Evolutionary conservation across 2,329 filamentous ascomycete genomes (phyloP), one percentile per base, ranked within the genome.

Genomic region (Fusarium subglutinans): DNA sequence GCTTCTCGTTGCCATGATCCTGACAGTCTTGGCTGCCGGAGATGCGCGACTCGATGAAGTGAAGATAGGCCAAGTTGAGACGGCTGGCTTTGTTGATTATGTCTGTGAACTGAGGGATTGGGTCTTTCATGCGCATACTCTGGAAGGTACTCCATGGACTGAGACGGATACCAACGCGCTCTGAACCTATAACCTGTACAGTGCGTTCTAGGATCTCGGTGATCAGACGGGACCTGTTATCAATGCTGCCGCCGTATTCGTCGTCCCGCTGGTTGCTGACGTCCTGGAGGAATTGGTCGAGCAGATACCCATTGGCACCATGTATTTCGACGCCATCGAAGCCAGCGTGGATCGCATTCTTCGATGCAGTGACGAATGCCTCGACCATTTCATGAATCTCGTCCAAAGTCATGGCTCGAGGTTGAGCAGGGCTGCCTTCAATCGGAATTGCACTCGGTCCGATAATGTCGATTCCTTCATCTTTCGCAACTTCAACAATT

Each of bases 321-420:
- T 89, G 86, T 7, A 86, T 79, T 71, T 95, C 93, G 51, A 95
- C 88, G 1, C 90, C 90, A 75, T 96, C 93, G 38, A 92, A 92
- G 0, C 93, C 93, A 1, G 89, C 90, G 0, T 85, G 83, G 1
- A 93, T 80, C 0, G 92, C 88, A 15, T 89, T 85, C 72, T 85
- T 84, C 0, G 87, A 82, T 0, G 88, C 87, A 0, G 82, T 84
- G 1, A 85, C 87, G 79, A 87, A 94, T 0, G 88, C 88, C 2
- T 81, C 78, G 72, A 92, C 90, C 69, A 91, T 85, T 3, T 86
- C 80, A 54, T 90, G 83, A 58, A 95, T 94, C 33, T 94, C 92
- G 0, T 86, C 81, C 18, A 87, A 81, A 0, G 89, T 91, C 88
- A 95, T 89, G 8, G 87, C 89, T 59, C 87, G 88, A 2, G 92